phyloP scores from a whole-genome alignment of 108 stramenopile species.

The Fistulifera pelliculosa region DNA sequence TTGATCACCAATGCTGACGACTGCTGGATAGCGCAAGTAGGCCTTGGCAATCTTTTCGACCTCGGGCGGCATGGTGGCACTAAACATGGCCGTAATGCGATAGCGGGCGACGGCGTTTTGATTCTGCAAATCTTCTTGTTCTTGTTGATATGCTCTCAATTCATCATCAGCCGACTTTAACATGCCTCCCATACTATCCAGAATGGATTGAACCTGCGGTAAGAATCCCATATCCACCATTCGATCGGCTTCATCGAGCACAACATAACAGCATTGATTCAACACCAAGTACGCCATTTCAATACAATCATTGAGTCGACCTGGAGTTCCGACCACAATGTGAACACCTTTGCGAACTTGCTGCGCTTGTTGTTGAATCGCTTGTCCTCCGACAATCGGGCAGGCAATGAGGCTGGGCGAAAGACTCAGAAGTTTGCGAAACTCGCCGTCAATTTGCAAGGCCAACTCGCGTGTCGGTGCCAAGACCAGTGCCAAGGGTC shows the following conservation, averaged over 20 bases:
- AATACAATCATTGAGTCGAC: constrained; percentile 94
- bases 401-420: constrained; percentile 32
- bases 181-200: constrained; percentile 87
- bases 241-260: constrained; percentile 87
- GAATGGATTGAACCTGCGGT: constrained; percentile 84
- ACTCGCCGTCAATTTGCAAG: constrained; percentile 89
- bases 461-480: constrained; percentile 96
- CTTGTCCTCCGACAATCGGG: constrained; percentile 87
- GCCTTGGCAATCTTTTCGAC: constrained; percentile 87
- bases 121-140: constrained; percentile 42
- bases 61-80: constrained; percentile 94
- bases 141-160: constrained; percentile 73
- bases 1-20: constrained; percentile 86
- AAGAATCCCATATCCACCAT: constrained; percentile 87
- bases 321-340: constrained; percentile 95
- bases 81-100: constrained; percentile 95
- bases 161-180: constrained; percentile 75
- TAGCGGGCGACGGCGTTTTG: constrained; percentile 40
- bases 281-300: constrained; percentile 91
- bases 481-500: constrained; percentile 91
- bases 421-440: constrained; percentile 53
- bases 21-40: constrained; percentile 89
- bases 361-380: constrained; percentile 84
- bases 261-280: constrained; percentile 94
- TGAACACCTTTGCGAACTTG: constrained; percentile 86